These are phyloP conservation scores for Colletotrichum nymphaeae DNA, from an alignment of 2,329 filamentous ascomycete genomes.

Conservation along the genomic window DNA sequence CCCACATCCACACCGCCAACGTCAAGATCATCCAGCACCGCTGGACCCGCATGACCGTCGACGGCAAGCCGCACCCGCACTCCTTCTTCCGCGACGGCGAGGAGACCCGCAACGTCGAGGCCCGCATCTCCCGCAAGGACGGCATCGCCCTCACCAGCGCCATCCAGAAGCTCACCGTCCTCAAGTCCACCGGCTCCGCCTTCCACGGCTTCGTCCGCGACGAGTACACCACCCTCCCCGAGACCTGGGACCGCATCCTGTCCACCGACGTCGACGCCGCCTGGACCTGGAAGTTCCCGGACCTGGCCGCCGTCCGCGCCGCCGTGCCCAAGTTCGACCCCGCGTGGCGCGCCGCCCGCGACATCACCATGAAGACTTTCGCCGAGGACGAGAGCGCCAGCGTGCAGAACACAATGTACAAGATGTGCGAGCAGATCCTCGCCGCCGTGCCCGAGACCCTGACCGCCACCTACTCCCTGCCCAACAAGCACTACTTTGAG, in stretches of 20 bases:
- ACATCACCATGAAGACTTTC: conserved; percentile 91
- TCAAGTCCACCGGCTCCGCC: conserved; percentile 96
- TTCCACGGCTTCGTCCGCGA: conserved; percentile 96
- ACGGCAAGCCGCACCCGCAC: conserved; percentile 93
- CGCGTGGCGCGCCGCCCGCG: conserved; percentile 81
- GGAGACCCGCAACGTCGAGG: conserved; percentile 88
- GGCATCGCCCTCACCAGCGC: conserved; percentile 82
- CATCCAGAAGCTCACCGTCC: conserved; percentile 84
- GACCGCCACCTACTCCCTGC: conserved; percentile 83
- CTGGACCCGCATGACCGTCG: conserved; percentile 90
- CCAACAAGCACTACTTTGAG: conserved; percentile 99
- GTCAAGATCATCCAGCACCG: conserved; percentile 86
- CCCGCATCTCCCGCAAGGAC: conserved; percentile 71
- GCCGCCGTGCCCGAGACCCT: conserved; percentile 77
- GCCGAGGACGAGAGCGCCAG: conserved; percentile 91
- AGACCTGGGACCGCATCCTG: conserved; percentile 95
- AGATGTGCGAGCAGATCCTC: conserved; percentile 93
- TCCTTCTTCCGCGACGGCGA: conserved; percentile 91
- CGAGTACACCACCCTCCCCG: conserved; percentile 89
- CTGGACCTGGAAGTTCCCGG: conserved; percentile 87
- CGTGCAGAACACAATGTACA: conserved; percentile 98
- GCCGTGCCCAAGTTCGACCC: conserved; percentile 77
- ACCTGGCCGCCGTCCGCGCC: conserved; percentile 74
- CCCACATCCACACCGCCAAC: conserved; percentile 88
- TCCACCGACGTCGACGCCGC: conserved; percentile 90